Percentiles rank a stretch among this genome's conserved stretches.
These are phyloP conservation scores for Torrubiellomyces zombiae DNA, from an alignment of 2,329 filamentous ascomycete species.

Conservation along the genomic window DNA sequence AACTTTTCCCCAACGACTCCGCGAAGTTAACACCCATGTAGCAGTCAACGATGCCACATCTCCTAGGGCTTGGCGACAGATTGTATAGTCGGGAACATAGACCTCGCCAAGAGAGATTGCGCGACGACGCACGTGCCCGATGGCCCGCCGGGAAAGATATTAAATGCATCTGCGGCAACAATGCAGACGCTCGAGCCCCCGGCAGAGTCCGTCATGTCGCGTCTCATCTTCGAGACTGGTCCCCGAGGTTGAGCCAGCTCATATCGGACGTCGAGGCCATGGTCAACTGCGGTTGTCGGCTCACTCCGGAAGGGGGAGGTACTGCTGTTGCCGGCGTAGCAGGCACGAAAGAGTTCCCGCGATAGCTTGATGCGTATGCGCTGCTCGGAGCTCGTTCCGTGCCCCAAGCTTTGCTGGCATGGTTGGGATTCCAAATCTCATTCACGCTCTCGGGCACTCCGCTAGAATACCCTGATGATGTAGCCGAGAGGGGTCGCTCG, in stretches of 20 bases:
- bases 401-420: slow-evolving; percentile 29
- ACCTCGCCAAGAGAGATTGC: too few species aligned
- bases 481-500: slow-evolving; percentile 35
- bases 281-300: slow-evolving; percentile 31
- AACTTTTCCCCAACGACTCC: too few species aligned
- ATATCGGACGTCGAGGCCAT: slow-evolving; percentile 45
- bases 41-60: too few species aligned
- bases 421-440: slow-evolving; percentile 36
- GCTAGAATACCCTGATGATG: slow-evolving; percentile 41
- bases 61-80: too few species aligned
- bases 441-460: slow-evolving; percentile 48
- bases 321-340: too few species aligned
- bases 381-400: slow-evolving; percentile 33
- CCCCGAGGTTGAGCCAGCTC: slow-evolving; percentile 65
- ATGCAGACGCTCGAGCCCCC: too few species aligned
- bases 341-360: slow-evolving; percentile 13
- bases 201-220: too few species aligned
- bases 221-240: slow-evolving; percentile 18
- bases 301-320: slow-evolving; percentile 21
- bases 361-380: slow-evolving; percentile 29
- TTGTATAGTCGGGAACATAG: too few species aligned
- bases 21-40: too few species aligned
- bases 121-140: too few species aligned
- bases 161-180: too few species aligned
- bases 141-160: too few species aligned